Evolutionary conservation across 23 red algal genomes (phyloP), one percentile per base, ranked within the genome.

Genomic region (Gracilaria gracilis): DNA sequence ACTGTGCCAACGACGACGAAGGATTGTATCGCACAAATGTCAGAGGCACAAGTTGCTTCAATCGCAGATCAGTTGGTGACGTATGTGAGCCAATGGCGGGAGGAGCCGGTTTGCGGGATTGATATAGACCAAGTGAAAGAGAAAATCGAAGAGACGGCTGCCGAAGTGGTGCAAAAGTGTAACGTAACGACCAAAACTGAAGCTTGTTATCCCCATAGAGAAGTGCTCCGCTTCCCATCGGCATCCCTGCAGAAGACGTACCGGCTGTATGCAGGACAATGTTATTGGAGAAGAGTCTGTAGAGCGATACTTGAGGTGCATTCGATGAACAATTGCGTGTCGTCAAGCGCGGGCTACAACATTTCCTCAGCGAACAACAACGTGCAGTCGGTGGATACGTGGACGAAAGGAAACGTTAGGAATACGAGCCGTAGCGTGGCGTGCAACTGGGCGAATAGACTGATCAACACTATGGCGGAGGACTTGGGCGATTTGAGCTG

Each of bases 401-500:
- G 28, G 5, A 64, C 44, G 59, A 64, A 64, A 31, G 21, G 59
- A 6, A 4, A 20, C 28, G 17, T 64, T 64, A 17, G 21, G 4
- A 31, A 17, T 31, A 64, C 59, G 59, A 20, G 17, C 59, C 28
- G 59, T 64, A 17, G 17, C 5, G 17, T 11, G 28, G 59, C 59
- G 5, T 64, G 59, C 44, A 5, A 48, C 7, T 48, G 44, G 44
- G 44, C 59, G 59, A 64, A 64, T 64, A 64, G 5, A 64, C 17
- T 64, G 59, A 64, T 64, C n/a, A 64, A 64, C 59, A 20, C 5
- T 6, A 17, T 64, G 8, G 8, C 7, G 8, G 28, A 64, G 59
- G 59, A 64, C 59, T 64, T 64, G 59, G 59, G 59, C 17, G 59
- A 64, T 64, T 64, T 31, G n/a, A 17, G 59, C 59, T 31, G 59